Base-by-base conservation (phyloP, 1,284 basidiomycete genomes). In the Ceratobasidium sp. region DNA sequence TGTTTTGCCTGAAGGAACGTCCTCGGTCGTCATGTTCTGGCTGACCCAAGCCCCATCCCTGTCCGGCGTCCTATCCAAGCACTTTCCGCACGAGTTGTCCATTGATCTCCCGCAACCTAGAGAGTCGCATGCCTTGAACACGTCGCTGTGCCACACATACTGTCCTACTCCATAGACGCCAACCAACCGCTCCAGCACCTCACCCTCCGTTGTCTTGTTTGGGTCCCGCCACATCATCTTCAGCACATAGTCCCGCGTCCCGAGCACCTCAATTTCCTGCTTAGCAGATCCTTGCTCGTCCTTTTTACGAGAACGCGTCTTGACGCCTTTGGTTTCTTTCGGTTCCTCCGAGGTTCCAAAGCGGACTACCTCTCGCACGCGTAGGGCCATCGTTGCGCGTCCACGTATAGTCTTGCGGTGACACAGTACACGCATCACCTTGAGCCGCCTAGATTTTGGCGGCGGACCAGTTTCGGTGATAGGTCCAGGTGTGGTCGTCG, bases 171-270 rank as follows among this genome's bases (percentile, higher is more conserved):
- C 72, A 64, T 33, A 75, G n/a, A 64, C n/a, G 13, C 72, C 72
- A 4, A 33, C 20, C 12, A 75, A 13, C 3, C 28, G n/a, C 60
- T 75, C 15, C 46, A 75, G 7, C 44, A 75, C 72, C 2, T 75
- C 46, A 7, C 72, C 72, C 26, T 75, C 72, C 26, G 44, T 33
- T 15, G 9, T 13, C 39, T 28, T 40, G 1, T 42, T 39, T 13
- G 72, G 60, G 26, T 75, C 72, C 1, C 72, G 72, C 72, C 72
- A 75, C 40, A 75, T 75, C 23, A 66, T 10, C 60, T 75, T 75
- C 2, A 75, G 72, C 33, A 64, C 60, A 33, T 75, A 75, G 20
- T 64, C 60, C 42, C 39, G n/a, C 20, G 44, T 42, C 13, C 55
- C 20, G 5, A 40, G 55, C 13, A 20, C 66, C n/a, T 68, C 66